Evolutionary conservation across 768 basidiomycete species (phyloP).

Genomic region (Porphyrellus cyaneotinctus): DNA sequence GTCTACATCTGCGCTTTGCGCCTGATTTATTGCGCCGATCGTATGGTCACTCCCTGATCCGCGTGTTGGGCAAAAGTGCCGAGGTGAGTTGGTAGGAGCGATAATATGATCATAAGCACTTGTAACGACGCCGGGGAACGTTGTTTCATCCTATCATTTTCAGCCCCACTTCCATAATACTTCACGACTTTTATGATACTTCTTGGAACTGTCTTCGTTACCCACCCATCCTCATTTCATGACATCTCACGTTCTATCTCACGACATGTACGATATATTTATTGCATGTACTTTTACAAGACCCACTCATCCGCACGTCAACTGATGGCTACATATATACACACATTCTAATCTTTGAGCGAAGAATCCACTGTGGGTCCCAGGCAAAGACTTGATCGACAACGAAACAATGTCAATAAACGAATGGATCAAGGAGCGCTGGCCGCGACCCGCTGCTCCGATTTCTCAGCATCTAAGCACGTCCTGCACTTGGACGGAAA

Average conservation of each 20-base stretch:
- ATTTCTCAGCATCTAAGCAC: too few species aligned
- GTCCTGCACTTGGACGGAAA: too few species aligned
- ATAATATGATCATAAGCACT: neutral
- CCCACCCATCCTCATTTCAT: neutral
- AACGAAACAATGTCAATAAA: neutral
- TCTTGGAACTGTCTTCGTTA: neutral
- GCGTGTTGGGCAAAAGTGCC: neutral
- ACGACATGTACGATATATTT: neutral
- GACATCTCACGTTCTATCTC: neutral
- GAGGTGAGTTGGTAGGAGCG: neutral
- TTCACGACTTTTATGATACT: neutral
- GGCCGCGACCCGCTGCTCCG: too few species aligned
- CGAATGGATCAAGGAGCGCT: too few species aligned
- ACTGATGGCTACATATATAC: neutral
- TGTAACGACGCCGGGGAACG: neutral
- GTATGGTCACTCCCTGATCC: neutral
- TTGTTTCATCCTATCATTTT: too few species aligned
- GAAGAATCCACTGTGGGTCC: neutral
- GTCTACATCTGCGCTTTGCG: conserved; percentile 8
- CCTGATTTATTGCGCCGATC: neutral
- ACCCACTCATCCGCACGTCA: neutral
- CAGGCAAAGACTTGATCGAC: neutral
- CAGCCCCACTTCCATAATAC: neutral
- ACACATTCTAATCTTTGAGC: neutral
- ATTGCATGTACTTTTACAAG: neutral